Evolutionary conservation across 352 stramenopile genomes (phyloP), one percentile per base, ranked within the genome.

Genomic region (Phytophthora pini): DNA sequence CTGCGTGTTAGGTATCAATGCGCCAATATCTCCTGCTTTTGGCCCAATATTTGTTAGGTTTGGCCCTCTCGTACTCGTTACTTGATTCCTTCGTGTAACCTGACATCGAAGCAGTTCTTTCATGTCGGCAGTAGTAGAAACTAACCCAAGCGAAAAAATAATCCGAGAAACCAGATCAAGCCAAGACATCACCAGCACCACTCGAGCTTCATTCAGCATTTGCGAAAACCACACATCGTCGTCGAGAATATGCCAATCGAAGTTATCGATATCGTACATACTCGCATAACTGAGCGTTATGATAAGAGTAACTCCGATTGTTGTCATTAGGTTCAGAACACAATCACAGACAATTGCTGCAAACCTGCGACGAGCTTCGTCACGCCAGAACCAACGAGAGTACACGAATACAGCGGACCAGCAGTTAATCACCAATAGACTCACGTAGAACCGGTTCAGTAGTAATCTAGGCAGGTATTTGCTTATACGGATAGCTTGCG

Each of bases 401-500:
- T 76, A 57, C 0, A 73, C 47, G 2, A 77, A 44, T 8, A 64
- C n/a, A 22, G 56, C 50, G 3, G 56, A 61, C 58, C 64, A 77
- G 39, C 64, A 77, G 20, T 77, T 77, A 5, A 65, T 11, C n/a
- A 72, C 53, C 2, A 82, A 13, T 3, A 82, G n/a, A 13, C n/a
- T 41, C 15, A 73, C 63, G 12, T 72, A 77, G 17, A 80, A 64
- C 2, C 65, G 56, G 41, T 82, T 76, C 26, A 82, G 53, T 40
- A 70, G 62, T 12, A 65, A 5, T 12, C 53, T 55, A 29, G 69
- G 43, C 10, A 77, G 45, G 13, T 61, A 65, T 36, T 61, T 56
- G 36, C 69, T 77, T 54, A 77, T 77, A 12, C 56, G 55, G 45
- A 70, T 60, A n/a, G 57, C 63, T 39, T 76, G 68, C 2, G 39